These are phyloP conservation scores for Globisporangium nagaii DNA, from an alignment of 352 stramenopile genomes.

Conservation along the genomic window DNA sequence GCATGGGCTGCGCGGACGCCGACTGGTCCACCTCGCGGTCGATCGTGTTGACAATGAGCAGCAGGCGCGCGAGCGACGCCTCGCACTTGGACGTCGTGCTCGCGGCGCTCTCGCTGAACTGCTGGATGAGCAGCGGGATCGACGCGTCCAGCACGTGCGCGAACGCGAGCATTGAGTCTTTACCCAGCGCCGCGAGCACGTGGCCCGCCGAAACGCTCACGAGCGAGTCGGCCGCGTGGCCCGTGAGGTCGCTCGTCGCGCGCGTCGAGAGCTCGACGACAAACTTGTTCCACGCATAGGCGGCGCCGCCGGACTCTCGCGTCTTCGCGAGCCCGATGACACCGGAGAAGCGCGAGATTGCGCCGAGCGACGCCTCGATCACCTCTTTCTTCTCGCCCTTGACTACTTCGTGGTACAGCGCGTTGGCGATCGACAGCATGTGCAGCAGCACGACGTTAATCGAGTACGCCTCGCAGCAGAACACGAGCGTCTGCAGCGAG, in stretches of 20 bases:
- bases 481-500: conserved; percentile 77
- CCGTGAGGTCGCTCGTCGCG: conserved; percentile 53
- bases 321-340: conserved; percentile 62
- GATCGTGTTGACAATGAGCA: conserved; percentile 77
- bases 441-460: conserved; percentile 77
- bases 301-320: conserved; percentile 39
- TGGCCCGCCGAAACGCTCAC: conserved; percentile 69
- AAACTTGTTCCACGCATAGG: conserved; percentile 83
- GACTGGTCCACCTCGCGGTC: conserved; percentile 82
- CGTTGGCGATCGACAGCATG: conserved; percentile 50
- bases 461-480: conserved; percentile 75
- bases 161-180: conserved; percentile 61
- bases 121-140: conserved; percentile 55
- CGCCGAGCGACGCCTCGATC: conserved; percentile 50
- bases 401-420: conserved; percentile 78
- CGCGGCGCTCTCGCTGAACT: conserved; percentile 41
- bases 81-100: conserved; percentile 60
- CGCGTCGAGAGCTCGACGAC: conserved; percentile 72
- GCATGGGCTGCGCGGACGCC: conserved; percentile 62
- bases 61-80: conserved; percentile 52
- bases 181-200: conserved; percentile 60
- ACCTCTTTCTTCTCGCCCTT: conserved; percentile 84
- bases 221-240: conserved; percentile 76
- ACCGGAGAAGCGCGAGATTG: conserved; percentile 59
- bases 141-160: conserved; percentile 63